phyloP scores from a whole-genome alignment of 805 yeast genomes.

The Kluyveromyces wickerhamii region DNA sequence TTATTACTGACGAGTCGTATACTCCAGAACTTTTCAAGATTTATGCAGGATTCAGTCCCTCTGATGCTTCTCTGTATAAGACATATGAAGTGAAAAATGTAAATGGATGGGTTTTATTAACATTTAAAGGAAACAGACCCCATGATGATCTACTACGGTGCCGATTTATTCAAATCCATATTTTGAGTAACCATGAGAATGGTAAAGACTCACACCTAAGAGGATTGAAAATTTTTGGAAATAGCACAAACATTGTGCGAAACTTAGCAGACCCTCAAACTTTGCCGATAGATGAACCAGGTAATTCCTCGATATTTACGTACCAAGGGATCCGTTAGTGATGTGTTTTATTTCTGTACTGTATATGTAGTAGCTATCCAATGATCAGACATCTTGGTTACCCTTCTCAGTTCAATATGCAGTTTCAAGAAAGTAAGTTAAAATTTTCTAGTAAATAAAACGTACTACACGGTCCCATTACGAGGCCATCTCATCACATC shows the following conservation, averaged over 20 bases:
- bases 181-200: conserved; percentile 67
- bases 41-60: conserved; percentile 26
- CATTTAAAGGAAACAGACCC: conserved; percentile 20
- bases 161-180: conserved; percentile 23
- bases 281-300: background rate
- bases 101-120: conserved; percentile 28
- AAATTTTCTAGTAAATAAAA: background rate
- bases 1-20: conserved; percentile 75
- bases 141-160: conserved; percentile 21
- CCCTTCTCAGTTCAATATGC: background rate
- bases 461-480: background rate
- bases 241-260: background rate
- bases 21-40: conserved; percentile 50
- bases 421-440: background rate
- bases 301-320: background rate
- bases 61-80: conserved; percentile 24
- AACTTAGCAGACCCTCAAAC: no score
- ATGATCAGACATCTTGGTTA: no score
- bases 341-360: no score
- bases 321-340: background rate
- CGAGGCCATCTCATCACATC: background rate
- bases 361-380: no score
- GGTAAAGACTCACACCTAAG: conserved; percentile 94
- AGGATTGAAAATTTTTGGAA: conserved; percentile 40
- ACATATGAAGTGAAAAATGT: conserved; percentile 19